Evolutionary conservation across 2,329 filamentous ascomycete species (phyloP).

Genomic region (Chalaropsis ovoidea): DNA sequence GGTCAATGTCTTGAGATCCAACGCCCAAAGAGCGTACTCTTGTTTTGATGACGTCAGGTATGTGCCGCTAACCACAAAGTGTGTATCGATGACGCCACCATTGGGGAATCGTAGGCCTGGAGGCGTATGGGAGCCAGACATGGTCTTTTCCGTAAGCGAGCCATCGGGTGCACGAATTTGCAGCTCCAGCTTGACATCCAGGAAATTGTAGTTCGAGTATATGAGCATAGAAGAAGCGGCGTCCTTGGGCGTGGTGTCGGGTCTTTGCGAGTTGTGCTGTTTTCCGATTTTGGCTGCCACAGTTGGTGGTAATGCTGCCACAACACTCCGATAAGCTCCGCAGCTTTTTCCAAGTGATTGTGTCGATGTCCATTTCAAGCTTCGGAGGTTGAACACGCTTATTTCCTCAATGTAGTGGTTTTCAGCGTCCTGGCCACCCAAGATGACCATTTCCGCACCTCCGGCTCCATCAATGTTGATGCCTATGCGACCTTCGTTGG

Average conservation of each 20-base stretch:
- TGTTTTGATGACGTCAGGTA: conserved; percentile 97
- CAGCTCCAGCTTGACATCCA: conserved; percentile 91
- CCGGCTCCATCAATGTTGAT: conserved; percentile 83
- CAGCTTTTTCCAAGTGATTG: conserved; percentile 81
- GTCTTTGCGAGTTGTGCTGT: conserved; percentile 35
- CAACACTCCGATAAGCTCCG: conserved; percentile 91
- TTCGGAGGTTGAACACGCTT: conserved; percentile 92
- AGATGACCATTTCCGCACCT: conserved; percentile 92
- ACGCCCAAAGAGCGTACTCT: conserved; percentile 92
- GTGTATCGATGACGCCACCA: conserved; percentile 85
- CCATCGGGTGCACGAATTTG: conserved; percentile 82
- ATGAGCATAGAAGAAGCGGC: conserved; percentile 73
- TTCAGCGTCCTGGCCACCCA: conserved; percentile 91
- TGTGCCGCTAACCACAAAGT: conserved; percentile 95
- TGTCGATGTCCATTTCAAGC: conserved; percentile 89
- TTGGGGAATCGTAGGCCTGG: conserved; percentile 92
- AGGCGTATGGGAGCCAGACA: conserved; percentile 78
- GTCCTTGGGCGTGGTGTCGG: conserved; percentile 37
- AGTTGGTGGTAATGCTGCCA: conserved; percentile 65
- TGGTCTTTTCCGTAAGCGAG: conserved; percentile 71
- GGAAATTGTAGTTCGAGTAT: conserved; percentile 97
- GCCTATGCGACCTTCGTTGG: conserved; percentile 79
- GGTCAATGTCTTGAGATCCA: conserved; percentile 76
- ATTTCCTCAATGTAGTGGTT: conserved; percentile 99
- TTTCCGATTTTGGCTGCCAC: conserved; percentile 58